phyloP scores from a whole-genome alignment of 768 basidiomycete species.

The Trametes meyenii region DNA sequence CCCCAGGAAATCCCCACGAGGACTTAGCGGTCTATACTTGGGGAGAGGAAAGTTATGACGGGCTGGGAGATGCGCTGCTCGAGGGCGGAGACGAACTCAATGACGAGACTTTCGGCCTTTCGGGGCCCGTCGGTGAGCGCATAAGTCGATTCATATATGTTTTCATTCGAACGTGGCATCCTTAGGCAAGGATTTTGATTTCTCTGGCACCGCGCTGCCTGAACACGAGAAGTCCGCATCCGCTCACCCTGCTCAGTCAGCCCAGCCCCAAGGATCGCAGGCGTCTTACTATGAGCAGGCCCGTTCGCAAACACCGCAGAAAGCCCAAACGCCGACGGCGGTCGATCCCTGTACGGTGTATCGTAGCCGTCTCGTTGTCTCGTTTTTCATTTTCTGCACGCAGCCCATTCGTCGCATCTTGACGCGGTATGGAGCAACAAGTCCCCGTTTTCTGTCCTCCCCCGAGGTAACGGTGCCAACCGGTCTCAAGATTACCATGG shows the following conservation, averaged over 20 bases:
- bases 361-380: slow-evolving; percentile 23
- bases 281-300: slow-evolving; percentile 17
- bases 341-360: slow-evolving; percentile 34
- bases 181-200: slow-evolving; percentile 91
- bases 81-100: slow-evolving; percentile 94
- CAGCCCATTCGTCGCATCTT: slow-evolving; percentile 48
- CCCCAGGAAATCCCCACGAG: slow-evolving; percentile 48
- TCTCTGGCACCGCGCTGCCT: slow-evolving; percentile 51
- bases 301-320: slow-evolving; percentile 16
- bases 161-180: background rate
- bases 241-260: slow-evolving; percentile 4
- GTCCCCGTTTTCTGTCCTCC: slow-evolving; percentile 71
- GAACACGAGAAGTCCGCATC: slow-evolving; percentile 30
- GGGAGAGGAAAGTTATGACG: slow-evolving; percentile 90
- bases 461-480: slow-evolving; percentile 52
- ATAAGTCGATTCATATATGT: background rate
- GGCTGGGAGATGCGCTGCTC: slow-evolving; percentile 82
- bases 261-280: slow-evolving; percentile 8
- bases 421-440: slow-evolving; percentile 85
- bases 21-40: slow-evolving; percentile 91
- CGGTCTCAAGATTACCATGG: slow-evolving; percentile 42
- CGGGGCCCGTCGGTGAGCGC: slow-evolving; percentile 70
- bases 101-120: slow-evolving; percentile 92
- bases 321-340: slow-evolving; percentile 6
- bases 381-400: slow-evolving; percentile 34